Percentiles rank a stretch among this genome's conserved stretches.
These are phyloP conservation scores for Chalciporus sphaerocephalus DNA, from an alignment of 768 basidiomycete species.

Conservation along the genomic window DNA sequence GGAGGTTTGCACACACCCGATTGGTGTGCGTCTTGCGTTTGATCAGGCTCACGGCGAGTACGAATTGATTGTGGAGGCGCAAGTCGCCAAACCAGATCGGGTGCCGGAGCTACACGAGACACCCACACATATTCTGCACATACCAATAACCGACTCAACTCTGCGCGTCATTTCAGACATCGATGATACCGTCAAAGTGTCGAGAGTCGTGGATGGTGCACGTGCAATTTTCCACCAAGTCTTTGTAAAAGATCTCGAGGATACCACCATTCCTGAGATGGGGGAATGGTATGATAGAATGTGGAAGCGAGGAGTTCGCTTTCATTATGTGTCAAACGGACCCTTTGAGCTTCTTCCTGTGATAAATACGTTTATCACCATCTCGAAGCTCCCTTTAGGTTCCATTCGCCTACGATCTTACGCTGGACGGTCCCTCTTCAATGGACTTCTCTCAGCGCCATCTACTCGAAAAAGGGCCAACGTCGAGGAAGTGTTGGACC, in stretches of 20 bases:
- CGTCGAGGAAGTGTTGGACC: conserved; percentile 70
- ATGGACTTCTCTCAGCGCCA: conserved; percentile 76
- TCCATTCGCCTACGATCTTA: conserved; percentile 84
- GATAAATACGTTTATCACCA: conserved; percentile 66
- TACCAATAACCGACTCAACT: conserved; percentile 56
- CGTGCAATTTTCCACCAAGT: conserved; percentile 85
- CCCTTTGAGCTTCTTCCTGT: conserved; percentile 83
- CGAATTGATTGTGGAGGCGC: conserved; percentile 54
- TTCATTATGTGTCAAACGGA: conserved; percentile 93
- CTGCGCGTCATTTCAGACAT: conserved; percentile 88
- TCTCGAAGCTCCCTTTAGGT: conserved; percentile 66
- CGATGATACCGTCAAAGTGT: conserved; percentile 75
- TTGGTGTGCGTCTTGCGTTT: conserved; percentile 52
- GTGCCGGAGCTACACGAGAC: conserved; percentile 36
- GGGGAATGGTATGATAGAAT: conserved; percentile 69
- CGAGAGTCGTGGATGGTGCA: conserved; percentile 75
- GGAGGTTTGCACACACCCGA: conserved; percentile 57
- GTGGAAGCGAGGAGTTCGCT: conserved; percentile 68
- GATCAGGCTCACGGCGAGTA: conserved; percentile 39
- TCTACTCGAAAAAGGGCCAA: conserved; percentile 79
- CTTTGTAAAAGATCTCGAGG: conserved; percentile 79
- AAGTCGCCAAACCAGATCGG: conserved; percentile 40
- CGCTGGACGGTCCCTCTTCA: conserved; percentile 76
- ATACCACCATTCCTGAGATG: conserved; percentile 80
- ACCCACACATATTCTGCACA: conserved; percentile 24